These are phyloP conservation scores for Starmerella bombicola DNA, from an alignment of 805 yeast genomes.

Conservation along the genomic window DNA sequence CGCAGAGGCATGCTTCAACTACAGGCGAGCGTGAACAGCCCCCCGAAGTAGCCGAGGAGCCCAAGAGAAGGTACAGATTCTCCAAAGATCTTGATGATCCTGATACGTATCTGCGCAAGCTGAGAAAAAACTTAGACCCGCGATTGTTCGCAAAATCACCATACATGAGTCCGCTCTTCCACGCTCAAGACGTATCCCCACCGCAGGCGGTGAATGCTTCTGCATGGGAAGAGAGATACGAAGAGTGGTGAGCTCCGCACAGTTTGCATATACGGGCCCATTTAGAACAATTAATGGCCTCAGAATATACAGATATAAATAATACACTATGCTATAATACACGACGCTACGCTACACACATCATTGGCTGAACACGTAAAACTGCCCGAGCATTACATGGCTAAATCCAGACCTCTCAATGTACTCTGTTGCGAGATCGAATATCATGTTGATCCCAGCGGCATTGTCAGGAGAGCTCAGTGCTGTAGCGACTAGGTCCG, in stretches of 20 bases:
- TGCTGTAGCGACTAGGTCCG: conserved; percentile 41
- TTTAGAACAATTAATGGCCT: too few species aligned
- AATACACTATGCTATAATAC: not conserved
- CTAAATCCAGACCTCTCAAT: conserved; percentile 12
- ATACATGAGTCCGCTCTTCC: conserved; percentile 14
- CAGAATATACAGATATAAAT: not conserved
- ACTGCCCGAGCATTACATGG: conserved; percentile 12
- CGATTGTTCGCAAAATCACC: not conserved
- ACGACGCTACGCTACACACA: too few species aligned
- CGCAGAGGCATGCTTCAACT: conserved; percentile 5
- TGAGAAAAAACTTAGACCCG: conserved; percentile 8
- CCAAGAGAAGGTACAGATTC: not conserved
- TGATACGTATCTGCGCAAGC: conserved; percentile 17
- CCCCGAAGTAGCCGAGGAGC: not conserved
- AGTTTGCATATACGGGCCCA: too few species aligned
- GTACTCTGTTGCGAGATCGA: conserved; percentile 44
- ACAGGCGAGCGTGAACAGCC: not conserved
- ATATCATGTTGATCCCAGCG: conserved; percentile 41
- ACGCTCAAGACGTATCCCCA: conserved; percentile 14
- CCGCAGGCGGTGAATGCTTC: conserved; percentile 7
- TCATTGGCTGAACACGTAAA: conserved; percentile 2
- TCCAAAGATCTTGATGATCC: conserved; percentile 20
- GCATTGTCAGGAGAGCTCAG: conserved; percentile 75
- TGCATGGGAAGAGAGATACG: conserved; percentile 23
- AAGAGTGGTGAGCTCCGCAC: too few species aligned